Conservation (phyloP, 257 asterid species). For the Fraxinus quadrangulata region DNA sequence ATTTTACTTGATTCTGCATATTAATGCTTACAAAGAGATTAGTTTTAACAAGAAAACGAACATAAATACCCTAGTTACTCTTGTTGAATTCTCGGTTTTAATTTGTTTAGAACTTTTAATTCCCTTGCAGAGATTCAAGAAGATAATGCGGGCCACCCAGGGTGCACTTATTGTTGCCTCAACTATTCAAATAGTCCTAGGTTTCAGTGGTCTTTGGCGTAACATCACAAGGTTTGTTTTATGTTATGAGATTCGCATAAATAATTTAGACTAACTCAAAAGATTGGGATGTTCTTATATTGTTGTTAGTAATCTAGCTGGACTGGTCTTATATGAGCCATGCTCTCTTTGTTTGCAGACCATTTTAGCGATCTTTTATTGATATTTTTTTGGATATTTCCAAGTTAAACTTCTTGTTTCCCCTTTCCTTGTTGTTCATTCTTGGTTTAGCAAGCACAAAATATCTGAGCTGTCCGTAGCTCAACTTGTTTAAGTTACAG, state of each 20-base stretch:
- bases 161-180: constrained; percentile 55
- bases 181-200: constrained; percentile 48
- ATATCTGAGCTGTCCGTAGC: background rate
- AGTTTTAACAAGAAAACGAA: background rate
- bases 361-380: background rate
- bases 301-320: background rate
- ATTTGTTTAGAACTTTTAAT: background rate
- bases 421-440: background rate
- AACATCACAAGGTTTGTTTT: constrained; percentile 36
- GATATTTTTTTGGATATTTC: background rate
- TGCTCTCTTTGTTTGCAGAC: background rate
- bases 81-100: background rate
- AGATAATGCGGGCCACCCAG: constrained; percentile 54
- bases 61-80: background rate
- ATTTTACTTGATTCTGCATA: background rate
- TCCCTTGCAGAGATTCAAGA: constrained; percentile 40
- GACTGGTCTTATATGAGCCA: background rate
- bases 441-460: background rate
- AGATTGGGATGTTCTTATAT: background rate
- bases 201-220: constrained; percentile 62
- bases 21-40: background rate
- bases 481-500: background rate
- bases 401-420: background rate
- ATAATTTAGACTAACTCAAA: background rate
- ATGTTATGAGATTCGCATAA: background rate